Evolutionary conservation across 2,329 filamentous ascomycete species (phyloP).

Genomic region (Knoxdaviesia capensis): DNA sequence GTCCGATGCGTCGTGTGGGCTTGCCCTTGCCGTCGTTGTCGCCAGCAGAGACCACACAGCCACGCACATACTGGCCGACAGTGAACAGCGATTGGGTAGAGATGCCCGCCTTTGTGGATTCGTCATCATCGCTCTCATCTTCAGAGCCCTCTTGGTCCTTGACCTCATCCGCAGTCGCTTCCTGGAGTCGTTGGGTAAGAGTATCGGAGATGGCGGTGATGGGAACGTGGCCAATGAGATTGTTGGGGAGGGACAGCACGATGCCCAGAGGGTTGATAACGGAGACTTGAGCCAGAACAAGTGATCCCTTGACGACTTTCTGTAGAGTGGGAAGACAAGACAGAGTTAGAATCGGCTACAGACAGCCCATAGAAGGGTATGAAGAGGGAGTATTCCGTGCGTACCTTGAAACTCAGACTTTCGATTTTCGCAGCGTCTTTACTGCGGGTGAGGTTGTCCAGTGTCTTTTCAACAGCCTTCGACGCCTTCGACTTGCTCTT

Average conservation of each 20-base stretch:
- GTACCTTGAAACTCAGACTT: slow-evolving; percentile 73
- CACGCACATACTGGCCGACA: slow-evolving; percentile 74
- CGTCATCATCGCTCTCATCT: slow-evolving; percentile 33
- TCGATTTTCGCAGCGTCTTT: slow-evolving; percentile 53
- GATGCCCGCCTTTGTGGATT: slow-evolving; percentile 35
- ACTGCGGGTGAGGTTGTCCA: slow-evolving; percentile 20
- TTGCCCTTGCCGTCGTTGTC: slow-evolving; percentile 38
- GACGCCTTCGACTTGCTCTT: slow-evolving; percentile 32
- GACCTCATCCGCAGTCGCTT: slow-evolving; percentile 27
- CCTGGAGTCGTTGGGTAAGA: slow-evolving; percentile 58
- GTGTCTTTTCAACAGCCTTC: slow-evolving; percentile 31
- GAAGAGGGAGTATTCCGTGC: slow-evolving; percentile 5
- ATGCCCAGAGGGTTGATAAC: slow-evolving; percentile 65
- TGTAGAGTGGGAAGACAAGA: slow-evolving; percentile 14
- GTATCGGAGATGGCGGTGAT: slow-evolving; percentile 78
- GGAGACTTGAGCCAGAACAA: slow-evolving; percentile 72
- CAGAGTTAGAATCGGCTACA: slow-evolving; percentile 6
- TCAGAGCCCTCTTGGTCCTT: slow-evolving; percentile 15
- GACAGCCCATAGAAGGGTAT: neutral
- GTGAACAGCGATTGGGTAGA: slow-evolving; percentile 39
- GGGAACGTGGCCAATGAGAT: slow-evolving; percentile 72
- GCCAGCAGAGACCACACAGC: slow-evolving; percentile 59
- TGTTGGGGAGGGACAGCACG: slow-evolving; percentile 74
- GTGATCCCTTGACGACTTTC: slow-evolving; percentile 67
- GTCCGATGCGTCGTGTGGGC: slow-evolving; percentile 63